Base-by-base conservation (phyloP, 2,329 filamentous ascomycete genomes). In the Malbranchea cinnamomea region DNA sequence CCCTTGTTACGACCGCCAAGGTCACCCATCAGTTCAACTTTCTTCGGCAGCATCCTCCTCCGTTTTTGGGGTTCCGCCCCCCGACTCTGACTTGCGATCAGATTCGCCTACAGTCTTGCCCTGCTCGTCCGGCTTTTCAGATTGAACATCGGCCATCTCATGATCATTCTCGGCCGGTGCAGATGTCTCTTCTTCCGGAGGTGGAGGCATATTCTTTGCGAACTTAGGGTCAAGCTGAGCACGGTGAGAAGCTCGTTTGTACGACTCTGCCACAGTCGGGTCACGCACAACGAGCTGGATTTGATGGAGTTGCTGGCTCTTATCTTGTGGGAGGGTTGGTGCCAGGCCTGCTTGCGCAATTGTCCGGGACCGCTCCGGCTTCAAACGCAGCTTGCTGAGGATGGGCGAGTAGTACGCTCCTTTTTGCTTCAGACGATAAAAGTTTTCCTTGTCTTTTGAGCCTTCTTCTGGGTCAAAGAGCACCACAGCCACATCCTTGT, bases 341-440 rank as follows among this genome's bases (percentile, higher is more conserved):
- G 41, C 54, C 38, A 46, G 39, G 23, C 57, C 56, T 3, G 56
- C 50, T 32, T 59, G 52, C 6, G 55, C 52, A 26, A 58, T 56
- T 19, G 53, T 57, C 30, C 55, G 57, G 30, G 55, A 50, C 15
- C 57, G 51, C 33, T 62, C 59, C 4, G 61, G 60, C 48, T 65
- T 68, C 27, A 76, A 56, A 13, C 59, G 60, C n/a, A 65, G 65
- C 44, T 66, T 64, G 43, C 66, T 63, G 12, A 64, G 49, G 31
- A 76, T 65, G 0, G 71, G 69, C 37, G 75, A 75, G 46, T 71
- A 71, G 47, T 72, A 76, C 9, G 71, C 71, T 1, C 59, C 71
- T 43, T 65, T 67, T 29, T 57, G 54, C 34, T 54, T 59, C 12
- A 46, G 40, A 5, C 42, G 39, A 12, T 26, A 23, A 13, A 15